Evolutionary conservation across 2,329 filamentous ascomycete species (phyloP).

Genomic region (Aaosphaeria arxii): DNA sequence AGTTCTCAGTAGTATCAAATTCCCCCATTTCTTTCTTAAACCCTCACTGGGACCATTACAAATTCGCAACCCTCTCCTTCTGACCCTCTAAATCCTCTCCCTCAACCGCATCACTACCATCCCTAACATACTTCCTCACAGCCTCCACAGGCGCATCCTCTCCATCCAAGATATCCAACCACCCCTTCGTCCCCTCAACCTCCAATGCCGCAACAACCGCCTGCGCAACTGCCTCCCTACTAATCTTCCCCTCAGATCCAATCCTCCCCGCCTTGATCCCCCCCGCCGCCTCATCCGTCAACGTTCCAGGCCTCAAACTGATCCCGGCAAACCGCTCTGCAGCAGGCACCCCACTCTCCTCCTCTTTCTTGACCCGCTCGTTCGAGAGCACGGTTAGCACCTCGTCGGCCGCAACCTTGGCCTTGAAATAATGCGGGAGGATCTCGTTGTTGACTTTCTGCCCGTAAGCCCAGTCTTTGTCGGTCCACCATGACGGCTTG

Average conservation of each 20-base stretch:
- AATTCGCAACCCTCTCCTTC: constrained; percentile 18
- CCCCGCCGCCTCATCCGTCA: constrained; percentile 49
- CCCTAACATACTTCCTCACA: constrained; percentile 44
- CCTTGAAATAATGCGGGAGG: constrained; percentile 51
- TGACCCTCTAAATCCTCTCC: constrained; percentile 52
- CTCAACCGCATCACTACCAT: constrained; percentile 46
- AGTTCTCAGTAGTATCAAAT: too few species aligned
- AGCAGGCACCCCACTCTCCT: constrained; percentile 19
- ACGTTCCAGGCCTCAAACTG: constrained; percentile 48
- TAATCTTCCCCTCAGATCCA: constrained; percentile 39
- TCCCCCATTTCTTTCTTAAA: too few species aligned
- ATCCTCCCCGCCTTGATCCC: constrained; percentile 51
- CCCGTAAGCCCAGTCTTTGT: constrained; percentile 45
- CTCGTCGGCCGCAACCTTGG: constrained; percentile 57
- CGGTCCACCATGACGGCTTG: constrained; percentile 50
- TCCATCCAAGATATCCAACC: constrained; percentile 54
- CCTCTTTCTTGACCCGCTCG: constrained; percentile 25
- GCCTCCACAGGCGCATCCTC: constrained; percentile 46
- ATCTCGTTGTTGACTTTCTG: constrained; percentile 48
- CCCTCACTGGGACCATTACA: background rate
- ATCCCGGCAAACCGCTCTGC: constrained; percentile 48
- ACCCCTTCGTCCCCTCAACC: constrained; percentile 48
- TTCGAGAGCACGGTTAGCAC: constrained; percentile 47
- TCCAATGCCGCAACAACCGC: constrained; percentile 50
- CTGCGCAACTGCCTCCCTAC: constrained; percentile 51